phyloP scores from a whole-genome alignment of 2,329 filamentous ascomycete genomes.

The Phialophora verrucosa region DNA sequence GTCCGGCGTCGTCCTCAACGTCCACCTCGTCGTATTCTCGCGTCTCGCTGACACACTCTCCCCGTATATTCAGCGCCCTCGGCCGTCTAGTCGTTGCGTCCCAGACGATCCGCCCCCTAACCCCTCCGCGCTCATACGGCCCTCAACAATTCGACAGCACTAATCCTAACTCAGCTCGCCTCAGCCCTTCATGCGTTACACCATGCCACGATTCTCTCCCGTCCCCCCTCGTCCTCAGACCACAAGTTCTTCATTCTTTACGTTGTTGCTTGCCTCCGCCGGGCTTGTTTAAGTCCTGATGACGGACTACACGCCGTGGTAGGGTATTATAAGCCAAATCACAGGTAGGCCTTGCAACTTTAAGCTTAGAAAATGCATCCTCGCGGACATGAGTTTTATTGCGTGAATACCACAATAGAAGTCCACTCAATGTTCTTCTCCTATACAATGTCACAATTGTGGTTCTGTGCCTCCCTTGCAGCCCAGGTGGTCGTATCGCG shows the following conservation, averaged over 20 bases:
- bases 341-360: slow-evolving; percentile 3
- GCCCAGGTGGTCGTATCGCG: not conserved
- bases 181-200: not conserved
- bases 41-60: slow-evolving; percentile 12
- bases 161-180: slow-evolving; percentile 1
- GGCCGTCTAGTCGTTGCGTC: slow-evolving; percentile 7
- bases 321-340: not conserved
- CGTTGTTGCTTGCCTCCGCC: slow-evolving; percentile 2
- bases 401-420: slow-evolving; percentile 4
- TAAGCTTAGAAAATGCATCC: not conserved
- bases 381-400: slow-evolving; percentile 15
- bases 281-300: slow-evolving; percentile 5
- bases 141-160: not conserved
- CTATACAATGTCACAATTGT: not conserved
- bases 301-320: not conserved
- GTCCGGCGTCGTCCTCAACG: slow-evolving; percentile 19
- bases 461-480: not conserved
- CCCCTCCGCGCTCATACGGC: not conserved
- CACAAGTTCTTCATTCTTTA: not conserved
- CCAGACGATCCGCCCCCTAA: not conserved
- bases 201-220: not conserved
- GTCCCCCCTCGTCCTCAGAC: not conserved
- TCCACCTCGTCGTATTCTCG: slow-evolving; percentile 15
- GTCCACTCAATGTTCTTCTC: not conserved
- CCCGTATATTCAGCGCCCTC: slow-evolving; percentile 1